A percentile compares a stretch with the other conserved stretches of the same genome.
Evolutionary conservation across 805 yeast genomes (phyloP).

Genomic region (Pichia exigua): DNA sequence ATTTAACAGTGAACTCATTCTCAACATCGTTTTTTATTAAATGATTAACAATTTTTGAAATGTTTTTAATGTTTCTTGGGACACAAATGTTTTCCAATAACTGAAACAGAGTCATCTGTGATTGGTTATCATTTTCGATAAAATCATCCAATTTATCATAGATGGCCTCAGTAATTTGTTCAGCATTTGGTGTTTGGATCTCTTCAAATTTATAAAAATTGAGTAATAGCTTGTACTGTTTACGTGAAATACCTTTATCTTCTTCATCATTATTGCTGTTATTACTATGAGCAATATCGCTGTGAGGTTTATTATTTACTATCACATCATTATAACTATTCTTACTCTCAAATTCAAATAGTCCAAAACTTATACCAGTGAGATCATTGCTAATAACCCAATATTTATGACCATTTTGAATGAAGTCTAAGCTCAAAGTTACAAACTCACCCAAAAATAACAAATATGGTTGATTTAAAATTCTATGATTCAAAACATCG

Average conservation of each 20-base stretch:
- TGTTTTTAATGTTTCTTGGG: constrained; percentile 6
- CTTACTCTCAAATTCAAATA: not conserved
- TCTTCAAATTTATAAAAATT: not conserved
- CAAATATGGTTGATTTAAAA: not conserved
- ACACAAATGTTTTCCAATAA: not conserved
- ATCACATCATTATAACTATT: not conserved
- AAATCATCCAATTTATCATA: not conserved
- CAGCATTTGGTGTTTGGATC: not conserved
- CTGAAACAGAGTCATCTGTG: not conserved
- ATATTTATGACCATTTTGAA: not conserved
- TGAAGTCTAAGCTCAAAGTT: not conserved
- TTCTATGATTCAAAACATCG: not conserved
- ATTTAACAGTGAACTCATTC: not conserved
- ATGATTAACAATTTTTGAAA: constrained; percentile 5
- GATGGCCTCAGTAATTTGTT: constrained; percentile 1
- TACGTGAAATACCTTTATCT: not conserved
- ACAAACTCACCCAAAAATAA: not conserved
- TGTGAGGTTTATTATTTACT: too few relatives aligned
- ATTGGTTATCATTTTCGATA: not conserved
- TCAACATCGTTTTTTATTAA: not conserved
- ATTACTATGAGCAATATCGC: not conserved
- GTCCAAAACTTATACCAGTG: not conserved
- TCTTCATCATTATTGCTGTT: not conserved
- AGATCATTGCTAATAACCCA: not conserved
- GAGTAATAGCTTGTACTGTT: too few relatives aligned